Conservation (phyloP, 345 rosid genomes). For the Camelina sativa region DNA sequence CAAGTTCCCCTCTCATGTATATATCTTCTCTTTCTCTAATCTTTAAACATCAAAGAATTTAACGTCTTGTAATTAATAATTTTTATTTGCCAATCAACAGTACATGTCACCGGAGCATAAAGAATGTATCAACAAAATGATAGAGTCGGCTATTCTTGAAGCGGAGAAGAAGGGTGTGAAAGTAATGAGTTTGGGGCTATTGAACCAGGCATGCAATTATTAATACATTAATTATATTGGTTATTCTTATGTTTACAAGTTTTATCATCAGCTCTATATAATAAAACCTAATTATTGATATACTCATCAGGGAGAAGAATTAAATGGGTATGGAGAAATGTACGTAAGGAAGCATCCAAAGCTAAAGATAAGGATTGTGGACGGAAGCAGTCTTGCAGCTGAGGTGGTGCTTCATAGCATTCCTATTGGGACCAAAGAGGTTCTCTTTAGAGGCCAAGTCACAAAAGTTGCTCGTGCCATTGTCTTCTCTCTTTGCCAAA, state of each 20-base stretch:
- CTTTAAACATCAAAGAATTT: background rate
- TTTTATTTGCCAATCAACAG: constrained; percentile 41
- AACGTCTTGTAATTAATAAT: background rate
- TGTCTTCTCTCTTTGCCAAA: constrained; percentile 52
- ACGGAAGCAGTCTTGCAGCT: constrained; percentile 67
- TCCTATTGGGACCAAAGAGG: constrained; percentile 58
- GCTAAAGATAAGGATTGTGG: constrained; percentile 61
- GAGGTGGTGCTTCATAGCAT: constrained; percentile 60
- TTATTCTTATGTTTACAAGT: constrained; percentile 14
- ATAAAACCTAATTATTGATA: background rate
- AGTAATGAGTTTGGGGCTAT: constrained; percentile 64
- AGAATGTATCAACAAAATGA: constrained; percentile 51
- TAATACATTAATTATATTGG: background rate
- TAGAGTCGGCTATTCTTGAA: constrained; percentile 62
- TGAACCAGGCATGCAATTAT: constrained; percentile 58
- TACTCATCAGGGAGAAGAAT: constrained; percentile 57
- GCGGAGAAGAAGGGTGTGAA: constrained; percentile 63
- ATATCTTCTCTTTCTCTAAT: background rate
- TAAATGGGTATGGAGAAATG: constrained; percentile 56
- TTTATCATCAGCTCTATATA: background rate
- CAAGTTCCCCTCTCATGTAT: constrained; percentile 46
- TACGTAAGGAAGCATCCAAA: constrained; percentile 53
- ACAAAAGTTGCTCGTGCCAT: constrained; percentile 61
- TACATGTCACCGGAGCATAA: constrained; percentile 48
- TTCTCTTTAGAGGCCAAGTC: constrained; percentile 53